Evolutionary conservation across 192 early-diverging fungal genomes (phyloP).

Genomic region (Coemansia asiatica): DNA sequence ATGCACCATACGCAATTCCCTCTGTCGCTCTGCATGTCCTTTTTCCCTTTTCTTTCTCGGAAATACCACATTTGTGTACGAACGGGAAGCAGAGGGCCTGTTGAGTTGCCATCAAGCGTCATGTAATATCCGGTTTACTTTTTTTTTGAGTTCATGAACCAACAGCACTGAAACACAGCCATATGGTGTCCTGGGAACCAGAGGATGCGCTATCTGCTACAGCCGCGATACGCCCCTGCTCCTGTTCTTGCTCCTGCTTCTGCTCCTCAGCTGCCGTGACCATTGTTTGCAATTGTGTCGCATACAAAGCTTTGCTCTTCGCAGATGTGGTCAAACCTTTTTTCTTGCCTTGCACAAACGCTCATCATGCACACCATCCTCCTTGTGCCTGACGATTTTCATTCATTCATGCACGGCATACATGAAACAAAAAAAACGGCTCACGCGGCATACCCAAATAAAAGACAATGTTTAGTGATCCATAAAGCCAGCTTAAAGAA

Average conservation of each 20-base stretch:
- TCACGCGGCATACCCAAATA: neutral
- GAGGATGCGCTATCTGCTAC: neutral
- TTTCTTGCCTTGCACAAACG: too few relatives aligned
- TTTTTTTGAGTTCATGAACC: neutral
- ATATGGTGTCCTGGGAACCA: neutral
- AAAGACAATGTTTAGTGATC: neutral
- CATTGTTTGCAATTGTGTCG: neutral
- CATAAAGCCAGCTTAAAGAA: neutral
- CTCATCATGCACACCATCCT: too few relatives aligned
- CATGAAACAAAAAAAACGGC: neutral
- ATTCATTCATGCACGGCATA: constrained; percentile 6
- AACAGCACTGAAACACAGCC: neutral
- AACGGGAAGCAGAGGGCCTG: neutral
- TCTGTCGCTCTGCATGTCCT: neutral
- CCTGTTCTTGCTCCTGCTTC: neutral
- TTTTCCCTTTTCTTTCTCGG: neutral
- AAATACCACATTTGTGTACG: neutral
- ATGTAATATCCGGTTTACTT: neutral
- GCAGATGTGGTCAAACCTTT: neutral
- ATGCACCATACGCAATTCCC: neutral
- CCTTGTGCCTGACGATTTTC: neutral
- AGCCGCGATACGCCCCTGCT: neutral
- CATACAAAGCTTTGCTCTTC: neutral
- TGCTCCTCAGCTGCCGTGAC: neutral
- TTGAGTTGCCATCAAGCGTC: neutral